Conservation (phyloP, 2,329 filamentous ascomycete species). For the Penicillium sp. region DNA sequence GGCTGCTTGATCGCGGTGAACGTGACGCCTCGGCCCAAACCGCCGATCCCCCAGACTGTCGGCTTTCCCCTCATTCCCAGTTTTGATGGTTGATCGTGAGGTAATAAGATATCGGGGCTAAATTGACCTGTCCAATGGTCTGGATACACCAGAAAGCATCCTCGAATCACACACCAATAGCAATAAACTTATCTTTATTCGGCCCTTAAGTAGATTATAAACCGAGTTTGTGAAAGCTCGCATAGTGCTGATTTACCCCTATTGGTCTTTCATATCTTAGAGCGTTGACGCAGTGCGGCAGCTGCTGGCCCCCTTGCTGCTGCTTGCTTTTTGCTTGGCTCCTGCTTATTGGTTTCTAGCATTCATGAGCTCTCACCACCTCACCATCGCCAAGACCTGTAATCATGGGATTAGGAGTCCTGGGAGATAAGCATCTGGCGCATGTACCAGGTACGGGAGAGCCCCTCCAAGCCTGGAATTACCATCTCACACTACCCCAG, state of each 20-base stretch:
- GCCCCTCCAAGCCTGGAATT: neutral
- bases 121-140: neutral
- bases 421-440: slow-evolving; percentile 66
- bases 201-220: neutral
- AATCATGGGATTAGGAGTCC: slow-evolving; percentile 70
- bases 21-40: slow-evolving; percentile 8
- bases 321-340: neutral
- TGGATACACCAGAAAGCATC: neutral
- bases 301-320: no score
- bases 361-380: neutral
- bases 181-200: neutral
- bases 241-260: neutral
- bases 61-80: neutral
- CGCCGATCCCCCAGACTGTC: neutral
- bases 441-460: slow-evolving; percentile 70
- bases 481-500: slow-evolving; percentile 17
- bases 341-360: neutral
- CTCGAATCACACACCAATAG: neutral
- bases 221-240: neutral
- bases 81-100: neutral
- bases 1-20: neutral
- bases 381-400: neutral
- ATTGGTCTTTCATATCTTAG: slow-evolving; percentile 1
- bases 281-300: no score
- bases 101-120: neutral